Conservation (phyloP, 2,329 filamentous ascomycete species). For the Diaporthe longicolla region DNA sequence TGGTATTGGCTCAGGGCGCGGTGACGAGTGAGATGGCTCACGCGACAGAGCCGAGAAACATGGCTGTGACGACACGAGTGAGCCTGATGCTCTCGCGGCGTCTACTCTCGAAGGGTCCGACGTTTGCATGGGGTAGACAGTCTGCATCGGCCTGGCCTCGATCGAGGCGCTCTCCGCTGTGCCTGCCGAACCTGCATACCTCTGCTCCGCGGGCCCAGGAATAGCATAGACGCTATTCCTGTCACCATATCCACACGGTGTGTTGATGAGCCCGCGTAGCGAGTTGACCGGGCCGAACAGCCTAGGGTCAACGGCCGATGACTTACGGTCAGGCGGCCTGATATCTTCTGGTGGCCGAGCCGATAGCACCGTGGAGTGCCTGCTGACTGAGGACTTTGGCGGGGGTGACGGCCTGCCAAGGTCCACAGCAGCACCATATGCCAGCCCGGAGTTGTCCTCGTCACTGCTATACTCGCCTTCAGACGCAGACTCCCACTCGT, state of each 20-base stretch:
- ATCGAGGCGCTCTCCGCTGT: conserved; percentile 54
- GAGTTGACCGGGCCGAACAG: conserved; percentile 74
- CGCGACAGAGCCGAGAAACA: conserved; percentile 46
- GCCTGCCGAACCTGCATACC: conserved; percentile 44
- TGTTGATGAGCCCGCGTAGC: conserved; percentile 68
- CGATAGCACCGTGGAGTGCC: conserved; percentile 16
- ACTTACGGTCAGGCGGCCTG: conserved; percentile 54
- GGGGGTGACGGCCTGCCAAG: conserved; percentile 47
- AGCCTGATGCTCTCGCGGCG: conserved; percentile 59
- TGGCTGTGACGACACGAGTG: conserved; percentile 57
- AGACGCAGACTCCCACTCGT: conserved; percentile 72
- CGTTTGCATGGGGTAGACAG: conserved; percentile 76
- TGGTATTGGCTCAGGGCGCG: conserved; percentile 72
- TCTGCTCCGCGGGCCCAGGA: conserved; percentile 44
- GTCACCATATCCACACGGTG: conserved; percentile 68
- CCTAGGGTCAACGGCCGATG: conserved; percentile 69
- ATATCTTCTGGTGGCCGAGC: conserved; percentile 35
- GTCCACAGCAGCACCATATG: conserved; percentile 57
- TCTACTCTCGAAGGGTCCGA: conserved; percentile 76
- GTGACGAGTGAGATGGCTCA: conserved; percentile 49
- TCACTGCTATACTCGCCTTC: conserved; percentile 62
- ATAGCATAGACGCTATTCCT: conserved; percentile 48
- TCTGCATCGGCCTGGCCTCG: conserved; percentile 65
- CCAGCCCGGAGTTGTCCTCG: conserved; percentile 56
- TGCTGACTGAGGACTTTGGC: conserved; percentile 47